Conservation (phyloP, 192 early-diverging fungal genomes). For the Coemansia sp. region DNA sequence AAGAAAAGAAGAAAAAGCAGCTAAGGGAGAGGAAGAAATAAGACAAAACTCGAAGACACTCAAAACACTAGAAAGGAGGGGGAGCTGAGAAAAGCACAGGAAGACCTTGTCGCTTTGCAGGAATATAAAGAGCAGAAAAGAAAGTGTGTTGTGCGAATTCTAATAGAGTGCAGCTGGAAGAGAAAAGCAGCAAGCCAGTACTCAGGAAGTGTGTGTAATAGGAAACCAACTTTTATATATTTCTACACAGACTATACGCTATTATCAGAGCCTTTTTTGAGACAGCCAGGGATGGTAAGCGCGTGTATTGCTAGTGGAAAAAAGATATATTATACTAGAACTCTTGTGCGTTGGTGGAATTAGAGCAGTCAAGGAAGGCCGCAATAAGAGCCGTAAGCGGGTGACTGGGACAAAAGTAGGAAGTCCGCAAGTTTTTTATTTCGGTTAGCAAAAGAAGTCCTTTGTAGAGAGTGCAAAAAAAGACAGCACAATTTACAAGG, state of each 20-base stretch:
- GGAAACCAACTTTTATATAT: neutral
- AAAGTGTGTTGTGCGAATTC: neutral
- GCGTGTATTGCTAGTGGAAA: neutral
- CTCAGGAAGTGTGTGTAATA: neutral
- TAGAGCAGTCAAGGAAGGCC: neutral
- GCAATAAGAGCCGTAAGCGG: too few relatives aligned
- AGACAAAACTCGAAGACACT: slow-evolving; percentile 11
- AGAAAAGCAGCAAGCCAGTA: neutral
- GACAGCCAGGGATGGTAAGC: neutral
- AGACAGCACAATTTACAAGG: neutral
- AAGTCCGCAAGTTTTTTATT: neutral
- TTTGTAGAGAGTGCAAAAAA: neutral
- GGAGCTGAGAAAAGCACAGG: slow-evolving; percentile 1
- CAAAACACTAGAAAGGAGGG: slow-evolving; percentile 3
- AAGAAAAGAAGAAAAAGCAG: slow-evolving; percentile 10
- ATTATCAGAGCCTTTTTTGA: neutral
- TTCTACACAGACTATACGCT: neutral
- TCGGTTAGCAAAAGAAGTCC: neutral
- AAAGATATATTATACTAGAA: too few relatives aligned
- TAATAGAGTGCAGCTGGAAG: neutral
- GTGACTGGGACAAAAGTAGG: too few relatives aligned
- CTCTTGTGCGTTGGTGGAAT: too few relatives aligned
- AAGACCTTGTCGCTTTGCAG: neutral
- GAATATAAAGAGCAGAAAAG: neutral
- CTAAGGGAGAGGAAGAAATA: slow-evolving; percentile 6